A percentile compares a stretch with the other conserved stretches of the same genome.
Conservation (phyloP, 306 rosid genomes). For the Styphnolobium japonicum region DNA sequence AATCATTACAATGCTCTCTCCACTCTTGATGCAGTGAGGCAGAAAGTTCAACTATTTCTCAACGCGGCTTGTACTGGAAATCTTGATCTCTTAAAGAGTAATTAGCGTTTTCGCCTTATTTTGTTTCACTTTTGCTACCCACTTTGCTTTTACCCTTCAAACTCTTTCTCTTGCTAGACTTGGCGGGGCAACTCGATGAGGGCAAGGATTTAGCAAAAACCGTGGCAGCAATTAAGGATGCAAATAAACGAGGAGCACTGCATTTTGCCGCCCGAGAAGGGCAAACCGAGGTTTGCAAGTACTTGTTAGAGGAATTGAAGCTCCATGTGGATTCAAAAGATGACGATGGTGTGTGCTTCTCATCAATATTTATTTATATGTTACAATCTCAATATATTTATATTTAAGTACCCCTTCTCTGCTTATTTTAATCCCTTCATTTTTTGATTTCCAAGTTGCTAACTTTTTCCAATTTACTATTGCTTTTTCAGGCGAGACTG, state of each 20-base stretch:
- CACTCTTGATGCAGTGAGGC: slow-evolving; percentile 54
- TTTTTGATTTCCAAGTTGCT: not conserved
- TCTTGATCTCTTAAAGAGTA: slow-evolving; percentile 83
- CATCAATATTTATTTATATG: not conserved
- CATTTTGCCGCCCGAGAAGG: slow-evolving; percentile 93
- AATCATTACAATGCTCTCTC: not conserved
- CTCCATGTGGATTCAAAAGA: slow-evolving; percentile 71
- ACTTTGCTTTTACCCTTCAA: not conserved
- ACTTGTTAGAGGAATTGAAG: slow-evolving; percentile 74
- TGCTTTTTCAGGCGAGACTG: slow-evolving; percentile 58
- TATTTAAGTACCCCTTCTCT: not conserved
- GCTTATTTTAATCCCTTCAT: not conserved
- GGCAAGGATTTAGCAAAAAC: slow-evolving; percentile 65
- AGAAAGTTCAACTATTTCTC: slow-evolving; percentile 77
- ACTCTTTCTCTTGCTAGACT: slow-evolving; percentile 35
- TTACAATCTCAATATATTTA: not conserved
- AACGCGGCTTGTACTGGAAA: slow-evolving; percentile 81
- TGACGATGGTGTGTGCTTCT: slow-evolving; percentile 63
- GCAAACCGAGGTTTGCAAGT: slow-evolving; percentile 70
- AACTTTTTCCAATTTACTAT: not conserved
- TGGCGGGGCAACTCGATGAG: slow-evolving; percentile 73
- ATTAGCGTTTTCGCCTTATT: not conserved
- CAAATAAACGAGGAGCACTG: slow-evolving; percentile 89
- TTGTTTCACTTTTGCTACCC: not conserved
- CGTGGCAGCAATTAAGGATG: slow-evolving; percentile 79